Conservation (phyloP, 2,329 filamentous ascomycete genomes). For the Colletotrichum sp. region DNA sequence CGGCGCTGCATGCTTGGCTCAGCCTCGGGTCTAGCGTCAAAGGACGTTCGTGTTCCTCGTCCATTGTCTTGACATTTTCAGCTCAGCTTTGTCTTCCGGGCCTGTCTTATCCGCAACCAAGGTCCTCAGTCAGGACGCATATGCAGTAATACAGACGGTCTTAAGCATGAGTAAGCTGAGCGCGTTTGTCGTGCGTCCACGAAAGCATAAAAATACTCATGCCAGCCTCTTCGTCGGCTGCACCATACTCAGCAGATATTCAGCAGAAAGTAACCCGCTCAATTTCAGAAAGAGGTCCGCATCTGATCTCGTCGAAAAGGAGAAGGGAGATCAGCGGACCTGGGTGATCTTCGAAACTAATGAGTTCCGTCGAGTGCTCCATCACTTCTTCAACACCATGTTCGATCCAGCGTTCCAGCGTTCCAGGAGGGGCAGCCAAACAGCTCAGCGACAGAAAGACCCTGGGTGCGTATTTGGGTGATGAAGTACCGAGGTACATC, state of each 20-base stretch:
- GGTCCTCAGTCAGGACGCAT: background rate
- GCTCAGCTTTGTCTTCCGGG: background rate
- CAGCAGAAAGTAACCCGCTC: background rate
- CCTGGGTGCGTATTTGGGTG: background rate
- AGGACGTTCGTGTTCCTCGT: background rate
- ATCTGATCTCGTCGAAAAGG: background rate
- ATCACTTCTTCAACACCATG: background rate
- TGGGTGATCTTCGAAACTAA: background rate
- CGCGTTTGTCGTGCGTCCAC: background rate
- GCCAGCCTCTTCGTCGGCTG: background rate
- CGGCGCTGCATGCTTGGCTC: background rate
- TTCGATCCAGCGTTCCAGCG: background rate
- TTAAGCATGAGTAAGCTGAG: background rate
- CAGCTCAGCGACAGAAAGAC: background rate
- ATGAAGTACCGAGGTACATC: background rate
- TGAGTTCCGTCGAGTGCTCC: background rate
- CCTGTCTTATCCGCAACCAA: slow-evolving; percentile 4
- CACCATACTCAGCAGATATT: background rate
- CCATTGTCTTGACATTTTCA: background rate
- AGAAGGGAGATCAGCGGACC: background rate
- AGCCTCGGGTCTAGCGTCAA: background rate
- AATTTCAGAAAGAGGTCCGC: background rate
- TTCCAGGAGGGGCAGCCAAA: background rate
- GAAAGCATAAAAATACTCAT: background rate
- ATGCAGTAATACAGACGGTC: background rate